phyloP scores from a whole-genome alignment of 495 filamentous ascomycete species.

The Lophiotrema nucula region DNA sequence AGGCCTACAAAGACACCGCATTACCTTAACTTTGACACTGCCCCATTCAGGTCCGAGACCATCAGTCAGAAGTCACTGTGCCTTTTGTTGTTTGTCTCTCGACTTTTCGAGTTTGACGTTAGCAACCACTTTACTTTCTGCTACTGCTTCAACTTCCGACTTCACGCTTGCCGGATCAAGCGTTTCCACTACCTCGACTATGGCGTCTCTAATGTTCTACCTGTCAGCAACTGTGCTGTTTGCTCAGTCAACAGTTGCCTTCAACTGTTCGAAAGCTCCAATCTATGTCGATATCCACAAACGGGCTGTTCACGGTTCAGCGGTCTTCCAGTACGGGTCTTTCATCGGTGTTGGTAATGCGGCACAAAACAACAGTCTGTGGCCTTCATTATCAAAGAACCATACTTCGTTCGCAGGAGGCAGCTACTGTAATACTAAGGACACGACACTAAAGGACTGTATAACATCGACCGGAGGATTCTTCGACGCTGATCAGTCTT shows the following conservation, averaged over 20 bases:
- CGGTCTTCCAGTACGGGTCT: constrained; percentile 37
- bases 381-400: constrained; percentile 38
- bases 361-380: constrained; percentile 41
- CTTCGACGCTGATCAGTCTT: constrained; percentile 26
- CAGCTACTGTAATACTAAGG: constrained; percentile 36
- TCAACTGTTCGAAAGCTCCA: constrained; percentile 39
- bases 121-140: constrained; percentile 6
- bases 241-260: constrained; percentile 32
- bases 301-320: constrained; percentile 31
- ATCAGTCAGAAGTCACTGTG: constrained; percentile 20
- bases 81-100: constrained; percentile 27
- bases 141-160: neutral
- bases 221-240: constrained; percentile 36
- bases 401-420: constrained; percentile 31
- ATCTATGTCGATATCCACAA: constrained; percentile 43
- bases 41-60: constrained; percentile 22
- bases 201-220: constrained; percentile 29
- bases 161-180: constrained; percentile 22
- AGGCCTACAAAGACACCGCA: constrained; percentile 31
- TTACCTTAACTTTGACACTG: constrained; percentile 11
- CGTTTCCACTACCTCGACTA: constrained; percentile 4
- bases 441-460: constrained; percentile 34
- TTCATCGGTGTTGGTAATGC: constrained; percentile 39
- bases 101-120: too few relatives aligned
- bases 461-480: constrained; percentile 27